Evolutionary conservation across 1,284 basidiomycete genomes (phyloP).

Genomic region (Ceratobasidium sp.): DNA sequence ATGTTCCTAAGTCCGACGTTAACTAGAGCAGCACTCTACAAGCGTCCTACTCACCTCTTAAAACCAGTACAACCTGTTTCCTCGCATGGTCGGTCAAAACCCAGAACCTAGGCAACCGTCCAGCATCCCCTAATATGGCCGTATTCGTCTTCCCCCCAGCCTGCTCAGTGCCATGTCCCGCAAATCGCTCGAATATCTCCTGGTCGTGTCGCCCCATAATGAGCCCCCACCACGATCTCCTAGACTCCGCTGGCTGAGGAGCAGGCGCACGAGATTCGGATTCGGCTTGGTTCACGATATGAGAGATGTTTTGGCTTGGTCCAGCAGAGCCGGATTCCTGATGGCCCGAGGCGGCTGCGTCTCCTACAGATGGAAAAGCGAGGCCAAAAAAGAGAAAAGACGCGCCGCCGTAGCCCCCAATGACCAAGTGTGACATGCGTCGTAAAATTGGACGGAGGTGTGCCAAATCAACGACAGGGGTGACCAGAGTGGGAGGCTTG

Average conservation of each 20-base stretch:
- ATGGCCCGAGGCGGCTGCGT: slow-evolving; percentile 27
- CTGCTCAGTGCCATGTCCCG: slow-evolving; percentile 49
- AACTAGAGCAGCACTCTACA: slow-evolving; percentile 24
- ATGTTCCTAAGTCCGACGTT: slow-evolving; percentile 67
- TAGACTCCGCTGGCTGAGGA: slow-evolving; percentile 36
- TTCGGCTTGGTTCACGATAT: slow-evolving; percentile 67
- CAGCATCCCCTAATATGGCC: slow-evolving; percentile 65
- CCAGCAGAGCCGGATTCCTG: neutral
- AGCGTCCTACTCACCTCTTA: slow-evolving; percentile 64
- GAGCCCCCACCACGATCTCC: slow-evolving; percentile 84
- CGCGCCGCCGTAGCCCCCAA: slow-evolving; percentile 84
- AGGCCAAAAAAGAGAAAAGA: slow-evolving; percentile 80
- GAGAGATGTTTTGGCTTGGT: slow-evolving; percentile 19
- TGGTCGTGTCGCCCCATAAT: slow-evolving; percentile 80
- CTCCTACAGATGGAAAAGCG: slow-evolving; percentile 45
- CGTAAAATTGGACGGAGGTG: slow-evolving; percentile 75
- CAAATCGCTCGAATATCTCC: slow-evolving; percentile 78
- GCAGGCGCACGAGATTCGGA: slow-evolving; percentile 62
- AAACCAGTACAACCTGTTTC: slow-evolving; percentile 77
- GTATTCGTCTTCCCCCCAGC: slow-evolving; percentile 37
- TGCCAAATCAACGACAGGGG: slow-evolving; percentile 43
- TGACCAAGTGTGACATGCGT: slow-evolving; percentile 80
- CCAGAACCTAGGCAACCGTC: slow-evolving; percentile 84
- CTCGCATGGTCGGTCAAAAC: slow-evolving; percentile 81
- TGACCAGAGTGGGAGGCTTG: slow-evolving; percentile 50